phyloP scores from a whole-genome alignment of 192 early-diverging fungal species.

The Borealophlyctis nickersoniae region DNA sequence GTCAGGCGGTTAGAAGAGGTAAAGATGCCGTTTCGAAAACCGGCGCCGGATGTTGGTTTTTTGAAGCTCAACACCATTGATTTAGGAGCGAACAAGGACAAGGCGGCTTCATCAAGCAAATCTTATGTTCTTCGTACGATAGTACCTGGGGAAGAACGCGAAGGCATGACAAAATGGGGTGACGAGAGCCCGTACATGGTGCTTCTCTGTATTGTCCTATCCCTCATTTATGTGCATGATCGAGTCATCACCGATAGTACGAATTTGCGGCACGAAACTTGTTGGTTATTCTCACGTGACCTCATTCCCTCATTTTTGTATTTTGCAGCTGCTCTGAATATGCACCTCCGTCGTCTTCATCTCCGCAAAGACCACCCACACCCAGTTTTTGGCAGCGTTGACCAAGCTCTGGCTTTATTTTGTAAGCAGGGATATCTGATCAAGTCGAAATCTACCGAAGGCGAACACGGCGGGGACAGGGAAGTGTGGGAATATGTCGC shows the following conservation, averaged over 20 bases:
- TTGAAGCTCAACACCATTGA: not conserved
- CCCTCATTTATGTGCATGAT: conserved; percentile 57
- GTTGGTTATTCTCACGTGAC: not conserved
- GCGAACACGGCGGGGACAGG: conserved; percentile 19
- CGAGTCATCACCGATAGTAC: conserved; percentile 30
- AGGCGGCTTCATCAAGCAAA: not conserved
- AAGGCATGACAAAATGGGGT: conserved; percentile 36
- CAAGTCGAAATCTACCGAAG: not conserved
- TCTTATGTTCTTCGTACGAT: conserved; percentile 18
- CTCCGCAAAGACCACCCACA: conserved; percentile 5
- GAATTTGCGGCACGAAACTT: not conserved
- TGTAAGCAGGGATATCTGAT: conserved; percentile 52
- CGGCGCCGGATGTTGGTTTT: not conserved
- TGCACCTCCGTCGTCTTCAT: conserved; percentile 1
- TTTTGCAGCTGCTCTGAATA: not conserved
- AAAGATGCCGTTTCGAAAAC: not conserved
- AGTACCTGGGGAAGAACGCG: conserved; percentile 15
- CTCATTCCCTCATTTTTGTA: not conserved
- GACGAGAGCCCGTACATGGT: conserved; percentile 46
- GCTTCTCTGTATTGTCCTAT: conserved; percentile 54
- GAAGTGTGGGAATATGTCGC: conserved; percentile 47
- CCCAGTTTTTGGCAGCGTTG: not conserved
- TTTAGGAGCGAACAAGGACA: not conserved
- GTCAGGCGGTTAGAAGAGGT: conserved; percentile 13
- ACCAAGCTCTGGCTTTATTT: conserved; percentile 18